Evolutionary conservation across 75 land plant species (phyloP), one percentile per base, ranked within the genome.

Genomic region (Pinus tabuliformis): DNA sequence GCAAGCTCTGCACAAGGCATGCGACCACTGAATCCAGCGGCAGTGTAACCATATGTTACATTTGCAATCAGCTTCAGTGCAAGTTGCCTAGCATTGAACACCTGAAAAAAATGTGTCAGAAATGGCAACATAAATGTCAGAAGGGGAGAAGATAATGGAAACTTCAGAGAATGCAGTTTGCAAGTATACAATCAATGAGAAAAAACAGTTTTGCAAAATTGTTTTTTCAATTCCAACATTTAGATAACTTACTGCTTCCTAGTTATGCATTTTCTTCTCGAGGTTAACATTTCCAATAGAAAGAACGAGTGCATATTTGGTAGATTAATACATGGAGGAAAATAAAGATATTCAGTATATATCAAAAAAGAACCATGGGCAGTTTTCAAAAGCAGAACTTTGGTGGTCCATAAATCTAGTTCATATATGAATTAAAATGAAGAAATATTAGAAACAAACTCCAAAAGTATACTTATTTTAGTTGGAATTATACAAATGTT

Each of bases 1-100:
- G 99, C 99, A 75, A 97, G 91, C 86, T 97, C 99, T 66, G 99
- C 99, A 82, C 99, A 97, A 74, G 99, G 99, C 99, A 97, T 97
- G 58, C 99, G 94, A 17, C 99, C 99, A 90, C 99, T 97, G 78
- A 94, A 97, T n/a, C 99, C 99, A 66, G 99, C 99, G 36, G 99
- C 99, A 58, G 99, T 94, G 79, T 97, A 97, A 39, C 99, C 99
- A 84, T 97, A 97, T 16, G 99, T 94, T 21, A 97, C 99, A 86
- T 97, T 97, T 72, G 99, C 91, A 79, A 97, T 97, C 65, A 97
- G 79, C 87, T 97, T 97, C 80, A 97, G 72, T 74, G 99, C 99
- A 75, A 97, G 94, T 66, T 97, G 99, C 72, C 99, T 85, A 45
- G 99, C 93, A 86, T 97, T 89, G 59, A 88, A 85, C 75, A 97